Evolutionary conservation across 1,284 basidiomycete species (phyloP).

Genomic region (Rhodotorula mucilaginosa): DNA sequence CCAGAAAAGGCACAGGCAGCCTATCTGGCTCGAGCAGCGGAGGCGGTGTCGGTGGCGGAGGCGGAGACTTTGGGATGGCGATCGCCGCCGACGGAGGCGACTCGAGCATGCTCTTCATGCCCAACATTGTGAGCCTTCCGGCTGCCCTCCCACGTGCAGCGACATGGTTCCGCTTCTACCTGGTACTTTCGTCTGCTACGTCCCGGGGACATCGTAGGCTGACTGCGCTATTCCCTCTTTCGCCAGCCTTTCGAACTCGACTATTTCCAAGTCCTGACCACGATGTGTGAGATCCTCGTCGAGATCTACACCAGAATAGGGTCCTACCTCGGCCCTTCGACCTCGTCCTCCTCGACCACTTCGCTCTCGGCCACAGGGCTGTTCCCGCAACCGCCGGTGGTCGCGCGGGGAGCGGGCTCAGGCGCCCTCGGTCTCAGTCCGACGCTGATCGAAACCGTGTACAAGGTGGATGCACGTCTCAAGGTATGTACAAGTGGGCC

Average conservation of each 20-base stretch:
- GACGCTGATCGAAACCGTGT: constrained; percentile 59
- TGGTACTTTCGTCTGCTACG: too few relatives aligned
- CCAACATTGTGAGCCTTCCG: constrained; percentile 56
- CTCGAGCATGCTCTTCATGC: constrained; percentile 67
- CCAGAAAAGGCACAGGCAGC: not conserved
- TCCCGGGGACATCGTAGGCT: not conserved
- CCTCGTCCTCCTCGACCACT: constrained; percentile 55
- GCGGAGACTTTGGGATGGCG: constrained; percentile 57
- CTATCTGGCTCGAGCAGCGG: not conserved
- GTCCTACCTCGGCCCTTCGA: constrained; percentile 63
- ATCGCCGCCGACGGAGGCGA: constrained; percentile 63
- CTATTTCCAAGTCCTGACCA: constrained; percentile 79
- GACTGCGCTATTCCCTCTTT: not conserved
- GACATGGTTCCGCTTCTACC: not conserved
- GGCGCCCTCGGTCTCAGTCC: constrained; percentile 44
- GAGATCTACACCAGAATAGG: constrained; percentile 81
- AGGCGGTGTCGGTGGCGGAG: constrained; percentile 45
- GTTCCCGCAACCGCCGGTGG: constrained; percentile 13
- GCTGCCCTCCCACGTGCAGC: not conserved
- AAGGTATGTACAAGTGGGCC: too few relatives aligned
- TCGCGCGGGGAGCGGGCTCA: not conserved
- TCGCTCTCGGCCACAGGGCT: constrained; percentile 24
- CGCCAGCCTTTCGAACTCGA: constrained; percentile 74
- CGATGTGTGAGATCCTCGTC: constrained; percentile 77
- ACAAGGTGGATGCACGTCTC: constrained; percentile 75